Evolutionary conservation across 2,329 filamentous ascomycete species (phyloP).

Genomic region (Albifimbria verrucaria): DNA sequence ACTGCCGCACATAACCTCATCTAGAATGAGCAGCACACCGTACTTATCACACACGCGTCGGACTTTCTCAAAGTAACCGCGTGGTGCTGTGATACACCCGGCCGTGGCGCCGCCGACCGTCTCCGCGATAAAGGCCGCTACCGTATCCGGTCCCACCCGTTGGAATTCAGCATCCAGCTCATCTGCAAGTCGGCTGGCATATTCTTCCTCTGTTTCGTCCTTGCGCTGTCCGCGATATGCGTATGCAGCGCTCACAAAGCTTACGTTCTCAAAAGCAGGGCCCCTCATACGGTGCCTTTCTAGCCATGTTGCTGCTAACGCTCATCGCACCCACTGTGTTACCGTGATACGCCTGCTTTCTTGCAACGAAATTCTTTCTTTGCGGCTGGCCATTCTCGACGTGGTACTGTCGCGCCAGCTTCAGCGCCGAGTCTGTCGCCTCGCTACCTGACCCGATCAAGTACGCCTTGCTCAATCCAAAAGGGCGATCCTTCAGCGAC

Average conservation of each 20-base stretch:
- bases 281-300: slow-evolving; percentile 58
- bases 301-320: slow-evolving; percentile 57
- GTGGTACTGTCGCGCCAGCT: slow-evolving; percentile 47
- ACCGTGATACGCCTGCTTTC: slow-evolving; percentile 44
- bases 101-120: slow-evolving; percentile 66
- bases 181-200: slow-evolving; percentile 56
- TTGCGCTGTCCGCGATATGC: slow-evolving; percentile 54
- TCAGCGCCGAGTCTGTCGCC: slow-evolving; percentile 46
- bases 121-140: slow-evolving; percentile 72
- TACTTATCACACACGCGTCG: slow-evolving; percentile 66
- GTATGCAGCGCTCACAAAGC: slow-evolving; percentile 64
- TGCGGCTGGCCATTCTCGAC: slow-evolving; percentile 34
- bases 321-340: slow-evolving; percentile 61
- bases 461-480: slow-evolving; percentile 34
- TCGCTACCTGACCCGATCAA: slow-evolving; percentile 30
- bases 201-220: slow-evolving; percentile 53
- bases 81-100: slow-evolving; percentile 63
- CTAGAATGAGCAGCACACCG: slow-evolving; percentile 71
- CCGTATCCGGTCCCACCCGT: slow-evolving; percentile 58
- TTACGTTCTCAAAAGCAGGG: slow-evolving; percentile 39
- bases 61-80: slow-evolving; percentile 69
- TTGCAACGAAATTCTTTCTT: slow-evolving; percentile 36
- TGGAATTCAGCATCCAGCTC: slow-evolving; percentile 68
- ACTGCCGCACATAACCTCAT: slow-evolving; percentile 73
- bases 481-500: slow-evolving; percentile 33